These are phyloP conservation scores for Phytophthora europaea DNA, from an alignment of 352 stramenopile genomes.

Conservation along the genomic window DNA sequence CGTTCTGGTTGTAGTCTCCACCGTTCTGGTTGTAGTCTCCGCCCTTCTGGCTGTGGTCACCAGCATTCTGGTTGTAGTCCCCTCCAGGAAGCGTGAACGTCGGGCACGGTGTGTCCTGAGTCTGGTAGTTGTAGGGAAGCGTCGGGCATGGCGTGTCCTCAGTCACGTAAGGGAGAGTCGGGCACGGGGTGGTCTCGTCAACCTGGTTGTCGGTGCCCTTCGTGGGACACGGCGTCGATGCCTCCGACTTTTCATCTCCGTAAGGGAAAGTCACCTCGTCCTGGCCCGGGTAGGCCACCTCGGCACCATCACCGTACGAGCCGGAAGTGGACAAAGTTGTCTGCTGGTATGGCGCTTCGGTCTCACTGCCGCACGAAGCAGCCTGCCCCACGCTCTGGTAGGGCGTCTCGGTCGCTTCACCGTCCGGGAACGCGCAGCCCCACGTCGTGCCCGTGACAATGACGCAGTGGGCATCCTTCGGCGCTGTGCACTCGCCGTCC, in stretches of 20 bases:
- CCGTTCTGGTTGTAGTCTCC: conserved; percentile 11
- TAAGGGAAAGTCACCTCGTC: conserved; percentile 30
- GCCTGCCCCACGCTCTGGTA: conserved; percentile 10
- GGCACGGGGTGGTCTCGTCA: not conserved
- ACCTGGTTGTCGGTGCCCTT: not conserved
- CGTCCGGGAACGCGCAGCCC: conserved; percentile 38
- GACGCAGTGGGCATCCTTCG: conserved; percentile 48
- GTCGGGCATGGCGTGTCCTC: conserved; percentile 24
- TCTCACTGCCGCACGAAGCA: not conserved
- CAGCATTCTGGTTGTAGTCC: not conserved
- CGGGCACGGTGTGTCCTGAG: conserved; percentile 13
- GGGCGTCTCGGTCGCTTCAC: not conserved
- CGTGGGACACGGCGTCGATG: conserved; percentile 19
- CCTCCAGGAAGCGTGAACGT: not conserved
- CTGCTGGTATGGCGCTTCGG: conserved; percentile 11
- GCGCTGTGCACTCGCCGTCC: conserved; percentile 37
- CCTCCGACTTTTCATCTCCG: conserved; percentile 1
- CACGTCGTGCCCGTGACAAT: conserved; percentile 44
- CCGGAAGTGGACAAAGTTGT: conserved; percentile 18
- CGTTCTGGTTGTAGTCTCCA: conserved; percentile 1
- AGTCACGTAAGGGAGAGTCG: not conserved
- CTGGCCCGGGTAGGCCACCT: conserved; percentile 30
- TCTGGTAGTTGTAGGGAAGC: conserved; percentile 10
- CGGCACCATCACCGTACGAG: conserved; percentile 19
- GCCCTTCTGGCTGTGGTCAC: not conserved